These are phyloP conservation scores for Mariannaea elegans DNA, from an alignment of 2,329 filamentous ascomycete species.

Conservation along the genomic window DNA sequence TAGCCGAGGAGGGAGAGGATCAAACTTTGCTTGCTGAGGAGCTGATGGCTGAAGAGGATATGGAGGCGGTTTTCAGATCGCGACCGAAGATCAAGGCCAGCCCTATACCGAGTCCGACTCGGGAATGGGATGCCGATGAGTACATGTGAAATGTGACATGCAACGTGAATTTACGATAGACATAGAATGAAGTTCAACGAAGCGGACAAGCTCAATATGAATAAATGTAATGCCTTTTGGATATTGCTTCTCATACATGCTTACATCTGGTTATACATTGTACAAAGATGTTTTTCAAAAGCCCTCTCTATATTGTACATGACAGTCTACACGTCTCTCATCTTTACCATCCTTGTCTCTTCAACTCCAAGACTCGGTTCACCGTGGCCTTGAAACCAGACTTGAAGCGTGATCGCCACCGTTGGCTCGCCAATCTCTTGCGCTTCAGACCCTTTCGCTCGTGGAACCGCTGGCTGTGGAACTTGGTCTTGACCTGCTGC, in stretches of 20 bases:
- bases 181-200: conserved; percentile 3
- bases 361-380: conserved; percentile 72
- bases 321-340: not conserved
- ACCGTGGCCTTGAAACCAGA: conserved; percentile 72
- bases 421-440: conserved; percentile 75
- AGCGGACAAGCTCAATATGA: not conserved
- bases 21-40: conserved; percentile 69
- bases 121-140: conserved; percentile 43
- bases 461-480: conserved; percentile 71
- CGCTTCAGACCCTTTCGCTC: conserved; percentile 79
- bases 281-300: conserved; percentile 34
- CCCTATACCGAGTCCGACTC: conserved; percentile 65
- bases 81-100: conserved; percentile 82
- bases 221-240: conserved; percentile 1
- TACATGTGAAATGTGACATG: conserved; percentile 34
- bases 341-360: conserved; percentile 78
- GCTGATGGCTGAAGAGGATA: conserved; percentile 77
- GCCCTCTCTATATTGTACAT: conserved; percentile 27
- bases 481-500: conserved; percentile 69
- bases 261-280: conserved; percentile 38
- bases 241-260: conserved; percentile 32
- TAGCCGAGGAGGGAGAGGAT: conserved; percentile 56
- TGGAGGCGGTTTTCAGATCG: conserved; percentile 85
- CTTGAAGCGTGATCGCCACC: conserved; percentile 77
- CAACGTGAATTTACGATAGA: conserved; percentile 19